phyloP scores from a whole-genome alignment of 1,284 basidiomycete genomes.

The Lentinula novae-zelandiae region DNA sequence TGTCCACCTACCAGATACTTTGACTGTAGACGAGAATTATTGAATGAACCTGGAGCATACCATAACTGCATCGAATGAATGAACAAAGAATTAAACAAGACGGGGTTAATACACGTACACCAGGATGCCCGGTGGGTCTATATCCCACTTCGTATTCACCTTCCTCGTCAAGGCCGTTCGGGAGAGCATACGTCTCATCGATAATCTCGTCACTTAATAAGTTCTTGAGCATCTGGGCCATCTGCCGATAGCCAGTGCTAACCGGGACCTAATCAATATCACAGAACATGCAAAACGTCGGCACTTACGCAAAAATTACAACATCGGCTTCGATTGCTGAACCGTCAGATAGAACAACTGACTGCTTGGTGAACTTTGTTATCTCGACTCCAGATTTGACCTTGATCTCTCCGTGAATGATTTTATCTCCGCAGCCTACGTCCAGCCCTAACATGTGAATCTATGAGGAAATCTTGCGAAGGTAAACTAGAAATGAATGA shows the following conservation, averaged over 20 bases:
- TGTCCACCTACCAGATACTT: not conserved
- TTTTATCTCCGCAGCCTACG: slow-evolving; percentile 34
- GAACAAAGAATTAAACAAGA: not conserved
- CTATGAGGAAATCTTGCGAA: not conserved
- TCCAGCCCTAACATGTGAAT: slow-evolving; percentile 30
- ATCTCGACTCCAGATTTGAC: slow-evolving; percentile 29
- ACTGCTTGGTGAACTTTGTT: slow-evolving; percentile 19
- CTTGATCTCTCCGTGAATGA: slow-evolving; percentile 24
- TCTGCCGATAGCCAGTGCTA: slow-evolving; percentile 25
- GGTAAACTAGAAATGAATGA: not conserved
- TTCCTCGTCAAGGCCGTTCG: slow-evolving; percentile 24
- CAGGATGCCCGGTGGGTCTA: slow-evolving; percentile 32
- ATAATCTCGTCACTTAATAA: slow-evolving; percentile 24
- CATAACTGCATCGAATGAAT: not conserved
- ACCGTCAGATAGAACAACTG: slow-evolving; percentile 30
- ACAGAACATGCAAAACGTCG: not conserved
- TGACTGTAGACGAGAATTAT: not conserved
- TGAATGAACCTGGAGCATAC: not conserved
- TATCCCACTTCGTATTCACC: slow-evolving; percentile 23
- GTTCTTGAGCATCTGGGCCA: slow-evolving; percentile 13
- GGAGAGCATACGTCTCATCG: slow-evolving; percentile 16
- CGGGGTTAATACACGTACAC: slow-evolving; percentile 15
- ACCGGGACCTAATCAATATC: not conserved
- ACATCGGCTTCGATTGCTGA: slow-evolving; percentile 26
- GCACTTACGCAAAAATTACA: slow-evolving; percentile 27